Evolutionary conservation across 2,329 filamentous ascomycete genomes (phyloP), one percentile per base, ranked within the genome.

Genomic region (Microsporum ferrugineum): DNA sequence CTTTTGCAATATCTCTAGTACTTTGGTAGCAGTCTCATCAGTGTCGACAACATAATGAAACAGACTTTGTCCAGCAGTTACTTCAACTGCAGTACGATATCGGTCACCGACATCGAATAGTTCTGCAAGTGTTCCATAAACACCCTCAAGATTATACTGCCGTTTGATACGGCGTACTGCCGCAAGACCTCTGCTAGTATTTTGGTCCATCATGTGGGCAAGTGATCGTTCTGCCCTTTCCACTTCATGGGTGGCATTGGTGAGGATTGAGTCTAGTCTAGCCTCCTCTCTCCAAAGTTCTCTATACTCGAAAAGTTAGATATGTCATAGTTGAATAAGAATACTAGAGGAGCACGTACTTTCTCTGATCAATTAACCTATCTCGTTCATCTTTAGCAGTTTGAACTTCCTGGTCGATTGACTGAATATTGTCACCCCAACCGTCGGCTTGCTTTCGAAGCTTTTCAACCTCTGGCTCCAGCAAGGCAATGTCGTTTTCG

Each of bases 41-140:
- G 88, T 92, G 72, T 99, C 92, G 49, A 97, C 92, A 8, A 99
- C 86, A 66, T 96, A 96, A 74, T 99, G 90, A 76, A 99, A 99
- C 6, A 99, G 80, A 71, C 90, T 95, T 65, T 86, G 87, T 17
- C 94, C 94, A 1, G 92, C 94, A 58, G 91, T 94, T 67, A 95
- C 90, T 75, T 99, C 94, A 7, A 95, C 88, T 1, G 94, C 90
- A 8, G 91, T 85, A 63, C 91, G 85, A 75, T 96, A 97, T 59
- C 84, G 83, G 59, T 96, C 90, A 62, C 81, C 84, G 57, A 96
- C 90, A 60, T 91, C 84, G 68, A 97, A 84, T n/a, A 99, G 82
- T 72, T 99, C 95, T 3, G 92, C 91, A 41, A 99, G 76, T 0
- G 91, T 95, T 57, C 95, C 94, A 71, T 96, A 95, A 1, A 94